Base-by-base conservation (phyloP, 2,329 filamentous ascomycete genomes). In the Esteya vermicola region DNA sequence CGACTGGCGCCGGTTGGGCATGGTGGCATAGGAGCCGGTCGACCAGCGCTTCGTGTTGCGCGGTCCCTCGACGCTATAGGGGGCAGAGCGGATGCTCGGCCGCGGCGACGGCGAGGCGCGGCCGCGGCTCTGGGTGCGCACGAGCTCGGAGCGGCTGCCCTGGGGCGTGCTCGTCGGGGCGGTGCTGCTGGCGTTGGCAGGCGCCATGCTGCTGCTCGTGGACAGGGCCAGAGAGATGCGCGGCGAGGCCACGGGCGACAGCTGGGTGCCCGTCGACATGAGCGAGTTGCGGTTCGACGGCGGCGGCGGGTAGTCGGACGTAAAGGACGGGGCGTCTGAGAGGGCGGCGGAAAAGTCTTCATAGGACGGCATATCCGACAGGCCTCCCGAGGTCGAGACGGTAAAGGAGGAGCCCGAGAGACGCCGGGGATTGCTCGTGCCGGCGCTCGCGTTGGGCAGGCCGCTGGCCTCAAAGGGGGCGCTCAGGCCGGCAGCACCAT, bases 21-120 rank as follows among this genome's bases (percentile, higher is more conserved):
- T 57, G 2, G 75, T 70, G 18, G 70, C 76, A 44, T 79, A 84
- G 4, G 78, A 83, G 13, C 80, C 81, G 4, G 81, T 85, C 18
- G 81, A 85, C 81, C 81, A 86, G 48, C 81, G 68, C 64, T 85
- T 85, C 54, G 68, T 75, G 46, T 78, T 75, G 46, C 78, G 71
- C 34, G 65, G 67, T 39, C 67, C 70, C 34, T 85, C 80, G 38
- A 84, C 67, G 38, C 64, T 78, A 59, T 85, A 85, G 1, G 81
- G 81, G 16, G 75, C 78, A 31, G 79, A 73, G 45, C 81, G 72
- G 53, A 79, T 67, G 40, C 68, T 75, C 25, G 75, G 76, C 33
- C 80, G 70, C 19, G 81, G 79, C 25, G 80, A 82, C 28, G 80
- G 79, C 34, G 81, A 84, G 12, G 78, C 78, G 31, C 79, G 71